These are phyloP conservation scores for Exutisphaerella laricina DNA, from an alignment of 2,329 filamentous ascomycete genomes.

Conservation along the genomic window DNA sequence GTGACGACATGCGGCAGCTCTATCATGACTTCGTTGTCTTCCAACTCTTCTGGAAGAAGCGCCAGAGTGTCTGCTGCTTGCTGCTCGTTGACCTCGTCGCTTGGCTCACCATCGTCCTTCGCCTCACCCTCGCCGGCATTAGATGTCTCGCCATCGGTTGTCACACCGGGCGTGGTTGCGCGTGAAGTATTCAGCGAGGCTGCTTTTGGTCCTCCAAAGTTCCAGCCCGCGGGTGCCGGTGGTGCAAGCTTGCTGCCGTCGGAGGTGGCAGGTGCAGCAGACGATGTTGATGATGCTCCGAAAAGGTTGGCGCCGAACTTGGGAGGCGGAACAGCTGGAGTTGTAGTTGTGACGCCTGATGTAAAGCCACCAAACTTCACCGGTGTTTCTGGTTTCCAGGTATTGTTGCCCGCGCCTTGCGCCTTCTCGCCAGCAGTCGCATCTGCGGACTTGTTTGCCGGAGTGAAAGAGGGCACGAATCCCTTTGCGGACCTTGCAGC, in stretches of 20 bases:
- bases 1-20: constrained; percentile 64
- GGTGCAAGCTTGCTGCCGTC: constrained; percentile 20
- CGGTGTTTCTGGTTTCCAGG: constrained; percentile 44
- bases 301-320: constrained; percentile 13
- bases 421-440: constrained; percentile 20
- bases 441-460: constrained; percentile 12
- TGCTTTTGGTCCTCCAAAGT: constrained; percentile 33
- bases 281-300: constrained; percentile 14
- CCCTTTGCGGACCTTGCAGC: constrained; percentile 30
- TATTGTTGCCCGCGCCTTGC: constrained; percentile 36
- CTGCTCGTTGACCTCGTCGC: constrained; percentile 23
- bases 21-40: constrained; percentile 64
- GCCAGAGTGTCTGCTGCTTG: constrained; percentile 56
- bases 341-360: constrained; percentile 20
- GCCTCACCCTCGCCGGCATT: constrained; percentile 28
- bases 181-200: constrained; percentile 39
- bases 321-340: constrained; percentile 20
- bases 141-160: constrained; percentile 36
- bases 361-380: constrained; percentile 42
- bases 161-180: constrained; percentile 43
- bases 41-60: constrained; percentile 53
- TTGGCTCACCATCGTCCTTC: constrained; percentile 29
- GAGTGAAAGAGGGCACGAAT: constrained; percentile 22
- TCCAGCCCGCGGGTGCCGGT: constrained; percentile 35
- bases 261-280: constrained; percentile 15